Evolutionary conservation across 768 basidiomycete genomes (phyloP).

Genomic region (Boletus sp.): DNA sequence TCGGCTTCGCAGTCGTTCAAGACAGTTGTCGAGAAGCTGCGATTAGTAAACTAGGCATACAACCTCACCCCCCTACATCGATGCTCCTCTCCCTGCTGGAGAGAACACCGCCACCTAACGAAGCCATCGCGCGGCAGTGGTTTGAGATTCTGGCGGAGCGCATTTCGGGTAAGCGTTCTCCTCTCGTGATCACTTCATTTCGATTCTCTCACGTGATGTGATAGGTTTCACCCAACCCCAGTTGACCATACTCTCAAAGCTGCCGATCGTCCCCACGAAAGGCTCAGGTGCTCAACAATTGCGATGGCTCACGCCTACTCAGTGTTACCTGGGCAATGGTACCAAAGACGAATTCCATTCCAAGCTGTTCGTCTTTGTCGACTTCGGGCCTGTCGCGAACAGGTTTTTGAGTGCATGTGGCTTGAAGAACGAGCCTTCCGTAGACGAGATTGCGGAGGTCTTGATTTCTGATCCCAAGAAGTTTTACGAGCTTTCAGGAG

Average conservation of each 20-base stretch:
- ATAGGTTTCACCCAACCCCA: conserved; percentile 59
- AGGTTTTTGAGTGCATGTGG: conserved; percentile 85
- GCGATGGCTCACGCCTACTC: conserved; percentile 54
- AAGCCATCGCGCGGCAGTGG: conserved; percentile 55
- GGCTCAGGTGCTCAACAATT: conserved; percentile 30
- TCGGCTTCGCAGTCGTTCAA: conserved; percentile 76
- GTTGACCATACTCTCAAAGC: conserved; percentile 51
- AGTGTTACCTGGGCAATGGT: conserved; percentile 65
- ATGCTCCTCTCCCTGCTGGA: conserved; percentile 58
- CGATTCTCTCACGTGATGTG: neutral
- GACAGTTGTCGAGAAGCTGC: conserved; percentile 50
- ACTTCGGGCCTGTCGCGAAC: conserved; percentile 82
- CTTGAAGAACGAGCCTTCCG: conserved; percentile 80
- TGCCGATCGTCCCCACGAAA: conserved; percentile 65
- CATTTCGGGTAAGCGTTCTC: conserved; percentile 46
- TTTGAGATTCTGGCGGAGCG: conserved; percentile 67
- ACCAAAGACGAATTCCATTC: conserved; percentile 62
- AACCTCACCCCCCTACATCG: conserved; percentile 62
- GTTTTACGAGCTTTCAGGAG: conserved; percentile 71
- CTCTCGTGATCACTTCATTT: neutral
- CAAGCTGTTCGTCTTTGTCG: conserved; percentile 82
- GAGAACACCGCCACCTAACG: conserved; percentile 53
- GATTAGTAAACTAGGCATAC: conserved; percentile 61
- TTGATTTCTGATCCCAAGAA: conserved; percentile 63
- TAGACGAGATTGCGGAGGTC: conserved; percentile 74